Base-by-base conservation (phyloP, 2,329 filamentous ascomycete species). In the Phialocephala sp. region DNA sequence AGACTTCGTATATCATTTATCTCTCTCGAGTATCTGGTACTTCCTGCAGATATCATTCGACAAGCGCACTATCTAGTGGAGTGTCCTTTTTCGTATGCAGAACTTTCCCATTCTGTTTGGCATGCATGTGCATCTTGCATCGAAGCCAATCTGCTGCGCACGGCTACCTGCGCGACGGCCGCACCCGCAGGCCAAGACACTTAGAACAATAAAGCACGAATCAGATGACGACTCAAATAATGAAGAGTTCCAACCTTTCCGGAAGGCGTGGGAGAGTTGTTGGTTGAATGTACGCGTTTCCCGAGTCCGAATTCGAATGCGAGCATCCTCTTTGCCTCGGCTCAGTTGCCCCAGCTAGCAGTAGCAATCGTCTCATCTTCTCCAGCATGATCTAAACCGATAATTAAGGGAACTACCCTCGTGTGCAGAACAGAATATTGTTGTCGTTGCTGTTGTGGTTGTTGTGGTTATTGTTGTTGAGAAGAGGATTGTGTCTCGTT, bases 331-430 rank as follows among this genome's bases (percentile, higher is more conserved):
- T 9, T 45, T 4, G n/a, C 43, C n/a, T 41, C 37, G 37, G 37
- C 37, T 41, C 37, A 41, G 15, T 41, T 32, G 27, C 27, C 11
- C 37, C 37, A 12, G 9, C n/a, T 20, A 20, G n/a, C 14, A 45
- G n/a, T 8, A 45, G 8, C n/a, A 12, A 45, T 18, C 43, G 43
- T 45, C 18, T 45, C 43, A 45, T 45, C 15, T 45, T 20, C 15
- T 18, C 8, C 15, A 45, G 18, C 14, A 20, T n/a, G 2, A 45
- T 45, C 1, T 8, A 18, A n/a, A 45, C 3, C 43, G 15, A 45
- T n/a, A n/a, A n/a, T 32, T 32, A 45, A 45, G 43, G n/a, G 43
- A 45, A 20, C 43, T 45, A 45, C 43, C 43, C 43, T 41, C 37
- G 37, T 3, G 9, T 41, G 43, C 15, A 45, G 43, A 45, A 45